A percentile compares a stretch with the other conserved stretches of the same genome.
These are phyloP conservation scores for Orbilia javanica DNA, from an alignment of 2,329 filamentous ascomycete genomes.

Conservation along the genomic window DNA sequence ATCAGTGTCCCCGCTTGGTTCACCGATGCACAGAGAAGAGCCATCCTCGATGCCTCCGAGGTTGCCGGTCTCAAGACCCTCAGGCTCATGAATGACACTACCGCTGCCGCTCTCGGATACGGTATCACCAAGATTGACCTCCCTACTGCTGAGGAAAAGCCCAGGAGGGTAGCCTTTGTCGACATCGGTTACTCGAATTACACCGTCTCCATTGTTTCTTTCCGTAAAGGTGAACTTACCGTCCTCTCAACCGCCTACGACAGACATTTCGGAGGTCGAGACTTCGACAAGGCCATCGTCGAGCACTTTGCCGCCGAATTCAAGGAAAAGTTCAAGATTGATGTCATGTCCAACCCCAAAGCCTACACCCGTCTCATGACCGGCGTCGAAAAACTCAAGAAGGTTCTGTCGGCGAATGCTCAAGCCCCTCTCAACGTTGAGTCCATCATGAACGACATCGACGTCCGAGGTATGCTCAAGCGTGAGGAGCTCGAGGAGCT, in stretches of 20 bases:
- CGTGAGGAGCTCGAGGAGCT: constrained; percentile 94
- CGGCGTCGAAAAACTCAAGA: constrained; percentile 97
- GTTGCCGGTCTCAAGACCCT: constrained; percentile 93
- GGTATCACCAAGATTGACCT: constrained; percentile 98
- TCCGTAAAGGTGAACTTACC: constrained; percentile 93
- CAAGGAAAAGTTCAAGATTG: constrained; percentile 97
- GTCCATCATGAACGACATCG: constrained; percentile 97
- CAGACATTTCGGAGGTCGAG: constrained; percentile 94
- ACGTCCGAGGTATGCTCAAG: constrained; percentile 89
- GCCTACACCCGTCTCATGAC: constrained; percentile 87
- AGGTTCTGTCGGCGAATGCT: constrained; percentile 95
- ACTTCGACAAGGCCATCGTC: constrained; percentile 94
- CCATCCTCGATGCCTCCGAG: constrained; percentile 89
- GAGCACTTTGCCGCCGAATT: constrained; percentile 97
- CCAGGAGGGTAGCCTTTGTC: constrained; percentile 88
- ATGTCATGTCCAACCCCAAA: constrained; percentile 90
- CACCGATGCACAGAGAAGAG: constrained; percentile 91
- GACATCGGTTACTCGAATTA: constrained; percentile 98
- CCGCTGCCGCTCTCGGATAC: constrained; percentile 92
- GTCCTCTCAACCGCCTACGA: constrained; percentile 94
- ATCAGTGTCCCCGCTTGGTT: constrained; percentile 97
- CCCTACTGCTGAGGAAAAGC: constrained; percentile 87
- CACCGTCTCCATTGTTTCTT: constrained; percentile 93
- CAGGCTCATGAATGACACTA: constrained; percentile 97
- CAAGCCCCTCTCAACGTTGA: constrained; percentile 94